phyloP scores from a whole-genome alignment of 2,329 filamentous ascomycete species.

The Colletotrichum falcatum region DNA sequence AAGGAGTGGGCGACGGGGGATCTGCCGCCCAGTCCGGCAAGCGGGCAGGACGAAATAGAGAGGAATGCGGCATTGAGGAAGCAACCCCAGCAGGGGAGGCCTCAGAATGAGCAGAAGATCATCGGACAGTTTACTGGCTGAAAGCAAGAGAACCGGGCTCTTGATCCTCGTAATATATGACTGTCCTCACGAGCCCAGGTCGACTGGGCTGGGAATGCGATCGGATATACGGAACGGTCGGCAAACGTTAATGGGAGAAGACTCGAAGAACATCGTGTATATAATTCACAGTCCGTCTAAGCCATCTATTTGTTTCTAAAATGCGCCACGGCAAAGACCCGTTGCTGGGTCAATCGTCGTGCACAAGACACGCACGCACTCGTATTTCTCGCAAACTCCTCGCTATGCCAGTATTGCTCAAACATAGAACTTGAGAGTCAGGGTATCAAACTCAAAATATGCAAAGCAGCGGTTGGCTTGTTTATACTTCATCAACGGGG shows the following conservation, averaged over 20 bases:
- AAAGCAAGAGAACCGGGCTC: neutral
- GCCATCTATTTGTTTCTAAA: neutral
- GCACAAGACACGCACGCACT: constrained; percentile 5
- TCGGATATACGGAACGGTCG: neutral
- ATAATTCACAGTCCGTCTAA: neutral
- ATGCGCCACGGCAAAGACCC: neutral
- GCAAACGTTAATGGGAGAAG: neutral
- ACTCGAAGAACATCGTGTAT: neutral
- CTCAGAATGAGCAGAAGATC: neutral
- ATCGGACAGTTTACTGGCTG: neutral
- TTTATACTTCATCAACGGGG: constrained; percentile 10
- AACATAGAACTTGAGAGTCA: constrained; percentile 37
- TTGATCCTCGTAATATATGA: neutral
- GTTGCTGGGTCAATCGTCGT: neutral
- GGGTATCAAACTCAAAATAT: constrained; percentile 37
- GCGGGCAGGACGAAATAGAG: constrained; percentile 31
- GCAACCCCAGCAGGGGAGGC: neutral
- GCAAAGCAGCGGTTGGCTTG: constrained; percentile 17
- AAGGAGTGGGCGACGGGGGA: constrained; percentile 69
- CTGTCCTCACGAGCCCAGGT: neutral
- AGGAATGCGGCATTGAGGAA: constrained; percentile 8
- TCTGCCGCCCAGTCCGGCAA: constrained; percentile 71
- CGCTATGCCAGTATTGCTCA: constrained; percentile 45
- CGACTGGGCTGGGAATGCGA: neutral
- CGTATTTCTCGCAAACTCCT: constrained; percentile 43